Evolutionary conservation across 306 rosid species (phyloP), one percentile per base, ranked within the genome.

Genomic region (Vigna hirtella): DNA sequence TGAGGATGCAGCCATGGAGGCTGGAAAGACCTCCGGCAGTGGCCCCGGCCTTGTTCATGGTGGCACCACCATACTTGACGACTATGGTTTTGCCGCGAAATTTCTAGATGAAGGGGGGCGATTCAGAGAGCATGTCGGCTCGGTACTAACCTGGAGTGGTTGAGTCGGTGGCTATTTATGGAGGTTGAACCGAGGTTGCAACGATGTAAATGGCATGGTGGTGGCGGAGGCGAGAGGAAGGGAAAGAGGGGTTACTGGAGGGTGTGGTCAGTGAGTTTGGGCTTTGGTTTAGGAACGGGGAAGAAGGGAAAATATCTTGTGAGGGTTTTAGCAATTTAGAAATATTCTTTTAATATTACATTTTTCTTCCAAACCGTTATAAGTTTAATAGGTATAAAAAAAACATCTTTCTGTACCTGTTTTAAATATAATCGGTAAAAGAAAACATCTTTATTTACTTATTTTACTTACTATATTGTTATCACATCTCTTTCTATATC

Each of bases 51-150:
- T 83, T 87, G 76, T 94, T 89, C 98, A 94, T 94, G 70, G 98
- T 95, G 47, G 98, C 97, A 73, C 97, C 98, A 0, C 98, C 97
- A 51, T 94, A 94, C 82, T 92, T 94, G 69, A 94, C 97, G 0
- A 92, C 97, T 55, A 92, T 88, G n/a, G 93, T 94, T 40, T 94
- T 94, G 72, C 98, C 98, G 0, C 97, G 80, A 73, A 94, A 92
- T 74, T 92, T 94, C 76, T 92, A 97, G 69, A 94, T 94, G 88
- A 94, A 94, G 7, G 98, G 97, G 11, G 90, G 93, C 2, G 98
- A 90, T 77, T 94, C 98, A 0, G 97, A 85, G 72, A 92, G 97
- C 78, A 94, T 85, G 81, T 94, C 97, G 14, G 90, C 97, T 20
- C 98, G 93, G 87, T 87, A 86, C 82, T 94, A 90, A 47, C 91